Conservation (phyloP, 2,329 filamentous ascomycete genomes). For the Thelonectria rubi region DNA sequence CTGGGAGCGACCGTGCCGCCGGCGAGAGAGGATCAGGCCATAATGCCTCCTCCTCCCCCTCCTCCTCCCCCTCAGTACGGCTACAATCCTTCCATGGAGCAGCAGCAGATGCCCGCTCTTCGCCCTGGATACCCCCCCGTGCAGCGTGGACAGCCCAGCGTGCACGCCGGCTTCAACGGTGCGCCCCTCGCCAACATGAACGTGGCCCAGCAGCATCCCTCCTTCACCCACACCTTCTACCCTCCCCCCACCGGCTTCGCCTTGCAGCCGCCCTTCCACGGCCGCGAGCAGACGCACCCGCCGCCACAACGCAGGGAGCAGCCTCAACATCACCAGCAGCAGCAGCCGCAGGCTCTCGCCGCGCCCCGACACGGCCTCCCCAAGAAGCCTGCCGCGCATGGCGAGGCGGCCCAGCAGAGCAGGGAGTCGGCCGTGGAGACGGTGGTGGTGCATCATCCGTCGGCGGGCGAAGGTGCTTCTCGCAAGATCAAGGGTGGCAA, state of each 20-base stretch:
- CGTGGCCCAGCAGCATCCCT: slow-evolving; percentile 14
- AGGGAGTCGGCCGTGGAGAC: too few species aligned
- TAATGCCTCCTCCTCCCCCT: not conserved
- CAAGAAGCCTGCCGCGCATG: slow-evolving; percentile 1
- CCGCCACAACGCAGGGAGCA: not conserved
- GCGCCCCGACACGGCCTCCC: not conserved
- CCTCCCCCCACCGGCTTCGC: slow-evolving; percentile 2
- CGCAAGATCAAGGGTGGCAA: not conserved
- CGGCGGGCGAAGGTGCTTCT: too few species aligned
- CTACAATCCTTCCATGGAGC: slow-evolving; percentile 1
- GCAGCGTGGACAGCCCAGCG: slow-evolving; percentile 22
- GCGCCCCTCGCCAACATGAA: slow-evolving; percentile 24
- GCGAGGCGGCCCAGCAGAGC: not conserved
- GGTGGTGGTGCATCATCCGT: too few species aligned
- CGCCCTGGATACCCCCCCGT: slow-evolving; percentile 15
- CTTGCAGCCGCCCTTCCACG: slow-evolving; percentile 11
- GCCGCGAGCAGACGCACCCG: slow-evolving; percentile 9
- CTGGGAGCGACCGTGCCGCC: not conserved
- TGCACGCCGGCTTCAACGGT: slow-evolving; percentile 2
- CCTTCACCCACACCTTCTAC: slow-evolving; percentile 11
- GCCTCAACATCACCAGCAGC: not conserved
- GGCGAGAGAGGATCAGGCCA: not conserved
- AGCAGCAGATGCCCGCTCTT: slow-evolving; percentile 9
- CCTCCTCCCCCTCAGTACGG: not conserved
- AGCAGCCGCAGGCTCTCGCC: not conserved